Evolutionary conservation across 495 filamentous ascomycete species (phyloP), one percentile per base, ranked within the genome.

Genomic region (Echria macrotheca): DNA sequence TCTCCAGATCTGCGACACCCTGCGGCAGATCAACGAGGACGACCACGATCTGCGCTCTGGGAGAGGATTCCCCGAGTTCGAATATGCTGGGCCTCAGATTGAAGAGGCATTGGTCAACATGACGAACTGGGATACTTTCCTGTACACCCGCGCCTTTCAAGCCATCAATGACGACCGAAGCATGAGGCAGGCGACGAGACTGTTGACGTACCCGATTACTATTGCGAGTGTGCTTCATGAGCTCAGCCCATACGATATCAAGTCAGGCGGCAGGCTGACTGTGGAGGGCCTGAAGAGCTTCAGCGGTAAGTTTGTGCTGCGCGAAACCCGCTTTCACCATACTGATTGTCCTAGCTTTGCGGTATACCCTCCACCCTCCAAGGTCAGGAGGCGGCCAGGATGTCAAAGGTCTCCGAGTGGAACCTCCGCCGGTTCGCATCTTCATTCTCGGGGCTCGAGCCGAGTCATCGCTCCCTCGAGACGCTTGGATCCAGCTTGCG

Each of bases 61-160:
- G 14, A 81, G 93, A 10, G 86, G 86, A 67, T 97, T 97, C 67
- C 86, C 85, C 21, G 94, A 99, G 65, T 96, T 96, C 65, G 77
- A 88, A 43, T 96, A 95, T 61, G 88, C 93, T 0, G 86, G 80
- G 4, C 76, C 80, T 23, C 91, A 96, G 69, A 83, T 94, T 66
- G 91, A 96, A 48, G 91, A 95, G 61, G 86, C 86, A 42, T 71
- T 91, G 54, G 78, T 95, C 44, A 99, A 99, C 71, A 91, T 97
- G 85, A 95, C 86, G 25, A 97, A 93, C 65, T 99, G 93, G 93
- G 93, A 99, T 61, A 96, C 93, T 0, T 87, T 89, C 50, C 68
- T 97, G 39, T 99, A 95, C 61, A 87, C 89, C 2, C 76, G 94
- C 36, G 81, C 91, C 49, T 96, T 89, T 60, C 75, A 80, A 29